phyloP scores from a whole-genome alignment of 441 rosid genomes.

The Gossypium trilobum region DNA sequence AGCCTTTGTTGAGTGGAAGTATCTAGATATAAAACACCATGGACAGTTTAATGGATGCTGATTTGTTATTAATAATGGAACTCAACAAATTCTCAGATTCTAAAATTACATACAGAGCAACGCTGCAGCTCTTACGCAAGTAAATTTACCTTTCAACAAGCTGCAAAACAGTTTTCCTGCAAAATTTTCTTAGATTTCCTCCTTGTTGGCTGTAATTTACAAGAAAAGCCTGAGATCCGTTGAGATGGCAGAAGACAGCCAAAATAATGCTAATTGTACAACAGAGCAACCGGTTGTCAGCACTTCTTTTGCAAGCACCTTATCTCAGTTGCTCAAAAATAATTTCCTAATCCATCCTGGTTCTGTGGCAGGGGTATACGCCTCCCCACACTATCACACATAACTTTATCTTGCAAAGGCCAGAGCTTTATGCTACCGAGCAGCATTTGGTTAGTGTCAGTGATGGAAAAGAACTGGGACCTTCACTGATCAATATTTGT shows the following conservation, averaged over 20 bases:
- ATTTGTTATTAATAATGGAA: conserved; percentile 66
- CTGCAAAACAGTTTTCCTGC: conserved; percentile 52
- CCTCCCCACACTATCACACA: conserved; percentile 23
- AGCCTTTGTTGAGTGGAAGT: conserved; percentile 11
- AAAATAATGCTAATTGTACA: conserved; percentile 40
- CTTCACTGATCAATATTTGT: conserved; percentile 23
- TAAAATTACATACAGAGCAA: conserved; percentile 61
- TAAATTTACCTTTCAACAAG: conserved; percentile 57
- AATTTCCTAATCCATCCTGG: conserved; percentile 24
- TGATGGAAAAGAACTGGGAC: conserved; percentile 18
- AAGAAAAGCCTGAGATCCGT: conserved; percentile 30
- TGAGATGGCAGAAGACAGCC: conserved; percentile 33
- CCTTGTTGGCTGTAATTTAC: conserved; percentile 44
- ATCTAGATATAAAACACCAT: conserved; percentile 17
- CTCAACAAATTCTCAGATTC: conserved; percentile 60
- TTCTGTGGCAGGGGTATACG: conserved; percentile 31
- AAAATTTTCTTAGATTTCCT: conserved; percentile 52
- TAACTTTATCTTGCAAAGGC: conserved; percentile 26
- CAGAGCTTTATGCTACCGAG: conserved; percentile 23
- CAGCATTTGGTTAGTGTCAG: conserved; percentile 29
- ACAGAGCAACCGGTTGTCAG: conserved; percentile 37
- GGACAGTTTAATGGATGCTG: conserved; percentile 34
- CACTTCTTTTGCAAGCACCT: conserved; percentile 27
- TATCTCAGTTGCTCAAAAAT: conserved; percentile 31
- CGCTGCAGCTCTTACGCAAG: conserved; percentile 57